Conservation (phyloP, 108 stramenopile species). For the Nannochloropsis salina region DNA sequence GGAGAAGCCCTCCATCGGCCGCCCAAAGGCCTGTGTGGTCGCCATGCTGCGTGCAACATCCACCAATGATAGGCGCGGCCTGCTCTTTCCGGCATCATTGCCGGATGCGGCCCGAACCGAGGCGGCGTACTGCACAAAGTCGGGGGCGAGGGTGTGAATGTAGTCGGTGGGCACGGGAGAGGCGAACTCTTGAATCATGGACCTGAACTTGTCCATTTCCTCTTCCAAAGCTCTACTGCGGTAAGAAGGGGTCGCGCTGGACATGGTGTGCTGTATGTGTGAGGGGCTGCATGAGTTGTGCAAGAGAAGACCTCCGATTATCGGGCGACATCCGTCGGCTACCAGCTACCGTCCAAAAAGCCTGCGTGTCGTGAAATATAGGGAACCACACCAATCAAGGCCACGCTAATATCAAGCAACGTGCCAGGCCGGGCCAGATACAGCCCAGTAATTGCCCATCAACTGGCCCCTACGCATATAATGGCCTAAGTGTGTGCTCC, state of each 20-base stretch:
- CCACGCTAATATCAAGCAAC: too few relatives aligned
- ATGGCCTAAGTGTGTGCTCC: too few relatives aligned
- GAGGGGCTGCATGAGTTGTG: too few relatives aligned
- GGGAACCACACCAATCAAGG: too few relatives aligned
- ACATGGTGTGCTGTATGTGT: neutral
- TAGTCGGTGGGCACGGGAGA: constrained; percentile 12
- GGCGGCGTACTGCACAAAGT: neutral
- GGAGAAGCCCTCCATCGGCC: neutral
- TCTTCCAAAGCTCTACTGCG: neutral
- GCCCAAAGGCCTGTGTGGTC: neutral
- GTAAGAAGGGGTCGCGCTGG: neutral
- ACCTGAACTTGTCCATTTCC: neutral
- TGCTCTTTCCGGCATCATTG: neutral
- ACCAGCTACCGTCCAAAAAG: too few relatives aligned
- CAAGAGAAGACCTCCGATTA: too few relatives aligned
- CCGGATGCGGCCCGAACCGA: neutral
- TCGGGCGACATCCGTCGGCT: too few relatives aligned
- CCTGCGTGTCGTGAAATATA: too few relatives aligned
- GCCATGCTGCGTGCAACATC: neutral
- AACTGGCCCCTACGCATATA: too few relatives aligned
- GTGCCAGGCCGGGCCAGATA: too few relatives aligned
- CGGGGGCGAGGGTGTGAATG: neutral
- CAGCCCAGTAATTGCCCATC: too few relatives aligned
- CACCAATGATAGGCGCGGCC: neutral
- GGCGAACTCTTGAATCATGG: neutral